Conservation (phyloP, 192 early-diverging fungal species). For the Backusella tuberculispora region DNA sequence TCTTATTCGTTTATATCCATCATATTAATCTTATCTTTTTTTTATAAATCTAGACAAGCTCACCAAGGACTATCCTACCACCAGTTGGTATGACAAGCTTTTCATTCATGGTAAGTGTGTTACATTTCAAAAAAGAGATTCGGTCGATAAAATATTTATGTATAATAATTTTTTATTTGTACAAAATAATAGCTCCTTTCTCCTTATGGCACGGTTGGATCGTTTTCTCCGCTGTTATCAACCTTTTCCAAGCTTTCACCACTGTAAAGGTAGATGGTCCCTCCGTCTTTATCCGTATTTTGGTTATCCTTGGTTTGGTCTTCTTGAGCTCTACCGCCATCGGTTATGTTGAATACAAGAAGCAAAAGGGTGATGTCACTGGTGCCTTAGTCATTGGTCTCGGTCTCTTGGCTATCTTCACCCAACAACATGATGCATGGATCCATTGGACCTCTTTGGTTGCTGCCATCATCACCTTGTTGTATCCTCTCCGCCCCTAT, state of each 20-base stretch:
- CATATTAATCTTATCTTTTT: conserved; percentile 12
- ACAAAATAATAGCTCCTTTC: conserved; percentile 53
- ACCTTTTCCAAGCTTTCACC: conserved; percentile 65
- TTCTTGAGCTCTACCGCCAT: conserved; percentile 60
- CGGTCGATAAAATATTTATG: background rate
- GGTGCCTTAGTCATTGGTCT: conserved; percentile 68
- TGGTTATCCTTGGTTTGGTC: conserved; percentile 53
- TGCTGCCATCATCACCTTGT: conserved; percentile 44
- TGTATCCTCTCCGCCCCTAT: conserved; percentile 49
- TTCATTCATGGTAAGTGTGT: conserved; percentile 50
- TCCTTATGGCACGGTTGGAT: conserved; percentile 72
- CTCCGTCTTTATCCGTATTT: conserved; percentile 45
- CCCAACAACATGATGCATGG: conserved; percentile 45
- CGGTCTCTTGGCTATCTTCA: conserved; percentile 53
- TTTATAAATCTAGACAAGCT: background rate
- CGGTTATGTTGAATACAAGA: conserved; percentile 64
- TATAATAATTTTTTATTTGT: background rate
- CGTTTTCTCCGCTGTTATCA: conserved; percentile 59
- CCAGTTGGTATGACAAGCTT: conserved; percentile 44
- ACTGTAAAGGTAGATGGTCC: conserved; percentile 42
- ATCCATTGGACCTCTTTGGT: conserved; percentile 57
- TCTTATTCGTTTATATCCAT: background rate
- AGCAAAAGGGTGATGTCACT: conserved; percentile 60
- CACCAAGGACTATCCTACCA: conserved; percentile 31
- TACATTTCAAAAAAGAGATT: conserved; percentile 10